phyloP scores from a whole-genome alignment of 345 rosid species.

The Erodium maritimum region DNA sequence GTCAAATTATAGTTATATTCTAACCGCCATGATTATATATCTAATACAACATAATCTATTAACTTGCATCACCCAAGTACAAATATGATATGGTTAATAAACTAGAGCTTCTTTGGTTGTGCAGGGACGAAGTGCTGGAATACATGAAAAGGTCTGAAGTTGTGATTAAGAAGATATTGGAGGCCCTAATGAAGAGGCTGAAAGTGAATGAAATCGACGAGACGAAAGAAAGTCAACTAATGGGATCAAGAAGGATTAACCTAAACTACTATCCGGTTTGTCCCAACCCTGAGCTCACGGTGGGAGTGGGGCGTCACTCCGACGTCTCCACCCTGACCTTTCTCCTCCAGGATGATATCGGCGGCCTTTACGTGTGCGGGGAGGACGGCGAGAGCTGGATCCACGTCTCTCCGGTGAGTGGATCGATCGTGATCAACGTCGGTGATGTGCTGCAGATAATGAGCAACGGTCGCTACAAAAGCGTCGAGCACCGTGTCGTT shows the following conservation, averaged over 20 bases:
- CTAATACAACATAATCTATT: no score
- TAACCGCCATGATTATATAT: no score
- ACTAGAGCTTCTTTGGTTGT: no score
- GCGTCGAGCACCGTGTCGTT: conserved; percentile 15
- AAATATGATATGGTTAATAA: no score
- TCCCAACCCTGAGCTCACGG: conserved; percentile 15
- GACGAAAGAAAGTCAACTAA: conserved; percentile 9
- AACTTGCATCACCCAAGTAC: no score
- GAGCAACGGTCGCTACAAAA: conserved; percentile 19
- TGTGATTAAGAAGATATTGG: conserved; percentile 6
- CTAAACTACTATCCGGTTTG: conserved; percentile 16
- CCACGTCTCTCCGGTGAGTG: conserved; percentile 13
- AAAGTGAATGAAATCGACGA: conserved; percentile 10
- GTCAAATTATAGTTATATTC: no score
- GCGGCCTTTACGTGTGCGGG: conserved; percentile 15
- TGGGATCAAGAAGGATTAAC: conserved; percentile 14
- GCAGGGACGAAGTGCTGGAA: conserved; percentile 11
- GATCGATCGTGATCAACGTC: conserved; percentile 14
- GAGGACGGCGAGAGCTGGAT: conserved; percentile 10
- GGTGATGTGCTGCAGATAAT: conserved; percentile 20
- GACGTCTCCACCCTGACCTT: conserved; percentile 14
- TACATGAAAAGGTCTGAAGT: conserved; percentile 14
- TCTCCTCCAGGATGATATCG: conserved; percentile 16
- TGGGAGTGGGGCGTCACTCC: conserved; percentile 11
- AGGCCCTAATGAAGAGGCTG: conserved; percentile 10